These are phyloP conservation scores for Trichoderma polysporum DNA, from an alignment of 2,329 filamentous ascomycete species.

Conservation along the genomic window DNA sequence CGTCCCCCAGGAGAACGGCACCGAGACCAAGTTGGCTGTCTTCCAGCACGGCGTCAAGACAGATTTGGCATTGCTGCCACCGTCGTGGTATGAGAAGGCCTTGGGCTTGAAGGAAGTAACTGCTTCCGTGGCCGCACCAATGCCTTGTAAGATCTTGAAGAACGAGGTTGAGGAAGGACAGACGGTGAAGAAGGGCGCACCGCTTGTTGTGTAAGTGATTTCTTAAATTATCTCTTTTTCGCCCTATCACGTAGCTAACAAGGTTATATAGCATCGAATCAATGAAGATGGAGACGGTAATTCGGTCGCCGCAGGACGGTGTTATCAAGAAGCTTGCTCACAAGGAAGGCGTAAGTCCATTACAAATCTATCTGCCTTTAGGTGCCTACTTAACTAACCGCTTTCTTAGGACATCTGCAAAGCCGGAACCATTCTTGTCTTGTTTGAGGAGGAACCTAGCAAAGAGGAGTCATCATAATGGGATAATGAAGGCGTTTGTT, in stretches of 20 bases:
- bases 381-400: not conserved
- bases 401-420: conserved; percentile 68
- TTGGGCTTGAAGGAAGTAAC: conserved; percentile 76
- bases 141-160: conserved; percentile 94
- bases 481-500: conserved; percentile 22
- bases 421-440: conserved; percentile 70
- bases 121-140: conserved; percentile 85
- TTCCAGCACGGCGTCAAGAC: conserved; percentile 70
- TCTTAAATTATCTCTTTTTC: not conserved
- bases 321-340: conserved; percentile 71
- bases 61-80: conserved; percentile 57
- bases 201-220: conserved; percentile 71
- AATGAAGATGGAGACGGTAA: conserved; percentile 89
- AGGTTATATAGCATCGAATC: conserved; percentile 65
- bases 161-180: conserved; percentile 86
- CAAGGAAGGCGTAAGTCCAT: conserved; percentile 64
- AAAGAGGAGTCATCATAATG: conserved; percentile 30
- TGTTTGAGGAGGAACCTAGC: conserved; percentile 60
- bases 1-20: conserved; percentile 54
- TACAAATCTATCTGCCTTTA: no score
- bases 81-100: conserved; percentile 83
- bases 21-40: conserved; percentile 66
- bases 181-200: conserved; percentile 77
- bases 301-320: conserved; percentile 72
- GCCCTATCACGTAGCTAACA: conserved; percentile 34